Evolutionary conservation across 257 asterid species (phyloP).

Genomic region (Linderniella brevidens): DNA sequence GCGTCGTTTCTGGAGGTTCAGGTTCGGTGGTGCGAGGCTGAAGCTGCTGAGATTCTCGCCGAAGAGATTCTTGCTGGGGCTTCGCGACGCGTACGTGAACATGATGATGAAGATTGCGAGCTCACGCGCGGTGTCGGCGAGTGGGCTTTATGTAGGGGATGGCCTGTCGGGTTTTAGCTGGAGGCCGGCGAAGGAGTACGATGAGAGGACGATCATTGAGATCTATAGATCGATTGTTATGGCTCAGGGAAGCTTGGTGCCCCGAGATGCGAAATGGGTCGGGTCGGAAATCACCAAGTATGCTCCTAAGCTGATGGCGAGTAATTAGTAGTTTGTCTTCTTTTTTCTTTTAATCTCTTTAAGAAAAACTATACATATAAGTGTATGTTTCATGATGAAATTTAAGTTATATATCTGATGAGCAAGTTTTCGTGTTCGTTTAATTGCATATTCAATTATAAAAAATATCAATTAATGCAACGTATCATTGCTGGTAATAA

Average conservation of each 20-base stretch:
- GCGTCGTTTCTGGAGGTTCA: constrained; percentile 37
- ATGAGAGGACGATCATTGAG: constrained; percentile 42
- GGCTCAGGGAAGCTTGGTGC: constrained; percentile 28
- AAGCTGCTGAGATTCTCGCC: constrained; percentile 41
- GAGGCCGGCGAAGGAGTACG: constrained; percentile 34
- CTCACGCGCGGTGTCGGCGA: constrained; percentile 15
- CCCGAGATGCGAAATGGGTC: constrained; percentile 36
- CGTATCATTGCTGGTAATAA: too few species aligned
- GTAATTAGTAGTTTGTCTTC: background rate
- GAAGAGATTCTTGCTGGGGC: constrained; percentile 31
- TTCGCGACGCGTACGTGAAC: constrained; percentile 41
- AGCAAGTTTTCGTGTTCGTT: too few species aligned
- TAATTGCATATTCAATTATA: too few species aligned
- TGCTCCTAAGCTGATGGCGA: constrained; percentile 17
- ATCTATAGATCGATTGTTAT: constrained; percentile 38
- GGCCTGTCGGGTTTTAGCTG: constrained; percentile 26
- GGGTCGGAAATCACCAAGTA: constrained; percentile 22
- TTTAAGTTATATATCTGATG: too few species aligned
- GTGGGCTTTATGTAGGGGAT: constrained; percentile 12
- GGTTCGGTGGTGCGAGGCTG: constrained; percentile 23
- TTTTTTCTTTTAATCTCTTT: too few species aligned
- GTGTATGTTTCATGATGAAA: too few species aligned
- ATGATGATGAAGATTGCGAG: constrained; percentile 44
- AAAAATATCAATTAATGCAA: too few species aligned
- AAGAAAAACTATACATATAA: too few species aligned